These are phyloP conservation scores for Apiotrichum laibachii DNA, from an alignment of 1,284 basidiomycete genomes.

Conservation along the genomic window DNA sequence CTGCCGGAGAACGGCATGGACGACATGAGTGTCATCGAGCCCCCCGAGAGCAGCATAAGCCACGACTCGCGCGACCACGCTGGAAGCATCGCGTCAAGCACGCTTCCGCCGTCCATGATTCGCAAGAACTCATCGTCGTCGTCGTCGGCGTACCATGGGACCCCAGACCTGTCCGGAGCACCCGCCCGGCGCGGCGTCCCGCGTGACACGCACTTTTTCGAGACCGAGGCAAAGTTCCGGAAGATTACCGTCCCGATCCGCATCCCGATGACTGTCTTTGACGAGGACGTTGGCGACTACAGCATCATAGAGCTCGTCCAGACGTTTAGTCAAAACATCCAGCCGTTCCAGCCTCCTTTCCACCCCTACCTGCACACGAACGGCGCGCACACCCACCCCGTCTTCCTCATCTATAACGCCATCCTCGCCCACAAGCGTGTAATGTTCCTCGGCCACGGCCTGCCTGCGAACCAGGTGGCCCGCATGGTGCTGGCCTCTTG, in stretches of 20 bases:
- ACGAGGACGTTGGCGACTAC: conserved; percentile 97
- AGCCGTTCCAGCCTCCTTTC: conserved; percentile 65
- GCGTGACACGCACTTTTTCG: conserved; percentile 90
- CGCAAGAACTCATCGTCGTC: conserved; percentile 19
- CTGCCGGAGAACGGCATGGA: conserved; percentile 1
- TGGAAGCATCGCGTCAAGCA: conserved; percentile 9
- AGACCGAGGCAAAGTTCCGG: conserved; percentile 77
- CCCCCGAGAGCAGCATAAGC: neutral
- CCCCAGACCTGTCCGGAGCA: conserved; percentile 3
- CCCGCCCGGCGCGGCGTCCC: conserved; percentile 47
- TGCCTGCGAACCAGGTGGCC: conserved; percentile 81
- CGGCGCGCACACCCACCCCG: conserved; percentile 83
- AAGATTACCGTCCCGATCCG: conserved; percentile 75
- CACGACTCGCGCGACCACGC: conserved; percentile 6
- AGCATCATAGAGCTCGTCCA: conserved; percentile 87
- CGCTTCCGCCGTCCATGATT: conserved; percentile 5
- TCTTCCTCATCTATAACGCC: conserved; percentile 93
- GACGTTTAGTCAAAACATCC: conserved; percentile 71
- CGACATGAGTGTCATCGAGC: conserved; percentile 9
- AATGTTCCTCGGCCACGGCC: conserved; percentile 84
- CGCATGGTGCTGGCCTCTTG: conserved; percentile 89
- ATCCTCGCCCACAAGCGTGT: conserved; percentile 89
- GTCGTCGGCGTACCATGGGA: conserved; percentile 9
- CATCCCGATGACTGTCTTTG: conserved; percentile 77
- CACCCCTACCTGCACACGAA: conserved; percentile 92